Evolutionary conservation across 805 yeast genomes (phyloP), one percentile per base, ranked within the genome.

Genomic region (Lipomyces orientalis): DNA sequence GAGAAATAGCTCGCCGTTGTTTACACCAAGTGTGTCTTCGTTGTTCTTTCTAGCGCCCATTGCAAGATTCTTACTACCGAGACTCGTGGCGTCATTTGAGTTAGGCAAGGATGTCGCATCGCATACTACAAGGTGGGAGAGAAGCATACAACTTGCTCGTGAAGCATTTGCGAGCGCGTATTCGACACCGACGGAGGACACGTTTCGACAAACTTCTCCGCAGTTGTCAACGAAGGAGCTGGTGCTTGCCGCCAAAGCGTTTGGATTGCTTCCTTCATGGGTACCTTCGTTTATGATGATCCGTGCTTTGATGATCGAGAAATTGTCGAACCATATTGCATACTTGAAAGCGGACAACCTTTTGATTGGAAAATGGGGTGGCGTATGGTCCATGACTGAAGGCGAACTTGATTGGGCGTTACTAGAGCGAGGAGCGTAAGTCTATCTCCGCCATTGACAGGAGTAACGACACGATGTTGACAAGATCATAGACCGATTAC

Each of bases 291-390:
- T 35, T 2, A 55, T 81, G 10, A 80, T 79, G 55, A 81, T 85
- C 0, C 80, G 78, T 43, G 68, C 77, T 0, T 72, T 75, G n/a
- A 76, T 86, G 54, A 76, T 86, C 16, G 71, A 73, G 34, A 73
- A 77, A 14, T 74, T 87, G 43, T 81, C 81, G 33, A 67, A 71
- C 8, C 79, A 85, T 72, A 79, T 80, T 73, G 82, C 82, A 66
- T 83, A 84, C 70, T 76, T 87, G 59, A 72, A 74, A 16, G 85
- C 86, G 37, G 90, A 88, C 73, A 84, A 87, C 73, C 81, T 81
- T 56, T 73, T 83, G 57, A 74, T 83, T 10, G 57, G 78, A 22
- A 66, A 79, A 55, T 81, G 78, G 66, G 84, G 84, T 12, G 83
- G 85, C 54, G 79, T 86, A 0, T 82, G 86, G 83, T 75, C 77